Conservation (phyloP, 2,329 filamentous ascomycete species). For the Xylaria sp. region DNA sequence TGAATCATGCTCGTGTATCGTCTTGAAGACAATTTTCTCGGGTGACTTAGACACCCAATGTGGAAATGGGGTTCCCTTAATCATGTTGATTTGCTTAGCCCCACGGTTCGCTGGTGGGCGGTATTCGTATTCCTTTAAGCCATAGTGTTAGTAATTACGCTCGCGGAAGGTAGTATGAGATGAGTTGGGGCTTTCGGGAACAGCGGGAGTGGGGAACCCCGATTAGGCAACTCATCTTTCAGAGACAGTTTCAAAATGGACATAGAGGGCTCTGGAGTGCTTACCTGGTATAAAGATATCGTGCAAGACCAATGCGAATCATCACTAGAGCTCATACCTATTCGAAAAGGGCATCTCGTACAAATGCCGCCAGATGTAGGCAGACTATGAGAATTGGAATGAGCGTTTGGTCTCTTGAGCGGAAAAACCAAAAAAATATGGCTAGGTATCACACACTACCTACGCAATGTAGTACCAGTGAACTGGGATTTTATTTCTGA, state of each 20-base stretch:
- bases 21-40: slow-evolving; percentile 64
- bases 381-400: slow-evolving; percentile 40
- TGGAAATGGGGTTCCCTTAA: slow-evolving; percentile 58
- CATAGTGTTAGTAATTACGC: too few species aligned
- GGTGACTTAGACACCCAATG: slow-evolving; percentile 62
- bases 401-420: neutral
- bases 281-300: slow-evolving; percentile 66
- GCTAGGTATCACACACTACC: neutral
- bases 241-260: too few species aligned
- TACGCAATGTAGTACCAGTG: too few species aligned
- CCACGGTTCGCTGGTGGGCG: slow-evolving; percentile 42
- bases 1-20: slow-evolving; percentile 58
- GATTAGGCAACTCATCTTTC: too few species aligned
- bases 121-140: slow-evolving; percentile 65
- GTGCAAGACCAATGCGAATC: slow-evolving; percentile 67
- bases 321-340: slow-evolving; percentile 64
- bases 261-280: too few species aligned
- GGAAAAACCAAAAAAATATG: too few species aligned
- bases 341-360: slow-evolving; percentile 78
- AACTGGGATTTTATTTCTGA: neutral
- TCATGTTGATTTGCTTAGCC: slow-evolving; percentile 51
- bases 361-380: slow-evolving; percentile 57
- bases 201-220: too few species aligned
- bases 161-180: too few species aligned
- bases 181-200: too few species aligned